Conservation (phyloP, 305 asterid genomes). For the Petunia hybrid region DNA sequence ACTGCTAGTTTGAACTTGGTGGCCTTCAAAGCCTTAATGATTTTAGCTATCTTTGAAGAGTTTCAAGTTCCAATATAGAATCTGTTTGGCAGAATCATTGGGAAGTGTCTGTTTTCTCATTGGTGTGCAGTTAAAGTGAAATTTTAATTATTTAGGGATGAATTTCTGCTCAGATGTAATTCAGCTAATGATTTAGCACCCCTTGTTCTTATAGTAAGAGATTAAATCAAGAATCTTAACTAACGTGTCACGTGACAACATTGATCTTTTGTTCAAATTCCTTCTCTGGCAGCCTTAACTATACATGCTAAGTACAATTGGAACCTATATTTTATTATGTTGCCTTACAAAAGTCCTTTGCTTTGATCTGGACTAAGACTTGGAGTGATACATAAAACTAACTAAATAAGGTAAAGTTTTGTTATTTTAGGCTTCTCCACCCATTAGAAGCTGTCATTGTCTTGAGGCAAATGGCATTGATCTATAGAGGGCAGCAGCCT, state of each 20-base stretch:
- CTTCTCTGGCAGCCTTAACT: background rate
- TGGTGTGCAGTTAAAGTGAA: constrained; percentile 44
- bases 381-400: constrained; percentile 29
- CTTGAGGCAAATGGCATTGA: constrained; percentile 29
- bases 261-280: constrained; percentile 24
- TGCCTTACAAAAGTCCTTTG: constrained; percentile 39
- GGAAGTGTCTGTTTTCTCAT: constrained; percentile 49
- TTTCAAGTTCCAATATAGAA: constrained; percentile 58
- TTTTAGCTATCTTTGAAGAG: constrained; percentile 37
- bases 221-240: constrained; percentile 19
- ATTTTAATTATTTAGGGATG: constrained; percentile 29
- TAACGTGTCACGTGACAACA: constrained; percentile 42
- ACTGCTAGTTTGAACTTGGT: background rate
- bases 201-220: constrained; percentile 28
- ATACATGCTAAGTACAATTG: constrained; percentile 54
- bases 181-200: background rate
- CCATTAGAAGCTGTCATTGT: constrained; percentile 43
- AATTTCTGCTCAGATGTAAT: constrained; percentile 7
- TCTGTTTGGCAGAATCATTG: constrained; percentile 50
- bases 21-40: background rate
- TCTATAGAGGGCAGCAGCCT: constrained; percentile 47
- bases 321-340: constrained; percentile 48
- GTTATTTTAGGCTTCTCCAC: constrained; percentile 37
- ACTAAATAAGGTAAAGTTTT: constrained; percentile 40
- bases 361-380: constrained; percentile 13